Base-by-base conservation (phyloP, 352 stramenopile species). In the Phytophthora fragariae region DNA sequence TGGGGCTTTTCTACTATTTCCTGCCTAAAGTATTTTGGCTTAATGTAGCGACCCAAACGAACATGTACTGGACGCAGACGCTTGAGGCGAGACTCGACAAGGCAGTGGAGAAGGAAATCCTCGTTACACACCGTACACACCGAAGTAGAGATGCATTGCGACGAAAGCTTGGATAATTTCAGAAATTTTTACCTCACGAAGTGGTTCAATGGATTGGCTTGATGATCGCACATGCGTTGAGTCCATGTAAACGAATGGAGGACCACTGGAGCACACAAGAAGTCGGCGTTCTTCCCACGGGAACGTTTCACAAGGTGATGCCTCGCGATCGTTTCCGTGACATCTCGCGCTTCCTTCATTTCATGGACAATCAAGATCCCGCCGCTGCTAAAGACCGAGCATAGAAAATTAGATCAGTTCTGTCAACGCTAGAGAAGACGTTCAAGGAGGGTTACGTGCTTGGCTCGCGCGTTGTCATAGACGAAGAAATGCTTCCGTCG, bases 1-100 rank as follows among this genome's bases (percentile, higher is more conserved):
- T 75, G 5, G 17, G 5, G 3, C 49, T 61, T 3, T 71, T 75
- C 27, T 52, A 60, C 54, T 75, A 64, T 9, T 75, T 68, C 44
- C 17, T 71, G 17, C 68, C 57, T 2, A 65, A 65, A 24, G 14
- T 10, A 0, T 63, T 75, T 35, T 75, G 62, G 56, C 19, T 57
- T 2, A 15, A 69, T 0, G 37, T 65, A 15, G 67, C 46, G 3
- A 19, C 5, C 4, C 37, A 65, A 11, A 50, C 57, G 1, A 72
- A 65, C 10, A 14, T 29, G 1, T 68, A 76, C 27, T 67, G 39
- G 33, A 52, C 3, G 17, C 47, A 70, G 6, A 66, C 50, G 0
- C 39, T 72, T 0, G 35, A 56, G 0, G 37, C 8, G 1, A 11
- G 58, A 14, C 14, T 67, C 11, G 11, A n/a, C 6, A 52, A 52